Base-by-base conservation (phyloP, 108 stramenopile genomes). In the Stephanodiscus triporus region DNA sequence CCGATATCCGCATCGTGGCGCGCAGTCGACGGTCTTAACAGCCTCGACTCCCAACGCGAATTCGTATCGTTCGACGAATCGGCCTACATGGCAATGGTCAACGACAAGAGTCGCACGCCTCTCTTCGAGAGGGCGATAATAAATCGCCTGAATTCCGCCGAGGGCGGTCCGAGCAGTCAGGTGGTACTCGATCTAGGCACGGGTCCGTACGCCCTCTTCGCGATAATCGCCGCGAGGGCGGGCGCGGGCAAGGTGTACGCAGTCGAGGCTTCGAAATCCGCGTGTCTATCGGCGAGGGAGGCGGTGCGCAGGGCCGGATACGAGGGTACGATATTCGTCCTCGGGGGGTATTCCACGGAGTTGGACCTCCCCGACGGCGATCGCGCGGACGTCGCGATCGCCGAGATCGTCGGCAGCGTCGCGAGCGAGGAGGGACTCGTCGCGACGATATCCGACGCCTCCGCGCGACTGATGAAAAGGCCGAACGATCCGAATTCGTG, bases 291-390 rank as follows among this genome's bases (percentile, higher is more conserved):
- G 30, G 90, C 90, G 1, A 57, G 84, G 23, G 63, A 71, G 6
- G 55, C 63, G 0, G 72, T 91, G 5, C 27, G 56, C 0, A 75
- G 80, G 49, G n/a, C 69, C 57, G 89, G 85, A 24, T 87, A 57
- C 42, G 68, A 59, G 0, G 81, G 86, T 27, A 64, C 68, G n/a
- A 84, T 91, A 37, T 83, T 82, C 0, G 68, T 91, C 6, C 42
- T 91, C 58, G 90, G 88, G 66, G 90, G 90, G 59, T 87, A 82
- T 54, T 88, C 88, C 2, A 87, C 87, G 0, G 83, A 88, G n/a
- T 63, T 87, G 17, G 55, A 63, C 0, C 66, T 91, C 9, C 90
- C 87, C 13, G 87, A 82, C 13, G 63, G 63, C 45, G 32, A 37
- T 2, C 87, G 84, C 75, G 90, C 82, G 0, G 90, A 91, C 56